These are phyloP conservation scores for Amniculicola lignicola DNA, from an alignment of 495 filamentous ascomycete genomes.

Conservation along the genomic window DNA sequence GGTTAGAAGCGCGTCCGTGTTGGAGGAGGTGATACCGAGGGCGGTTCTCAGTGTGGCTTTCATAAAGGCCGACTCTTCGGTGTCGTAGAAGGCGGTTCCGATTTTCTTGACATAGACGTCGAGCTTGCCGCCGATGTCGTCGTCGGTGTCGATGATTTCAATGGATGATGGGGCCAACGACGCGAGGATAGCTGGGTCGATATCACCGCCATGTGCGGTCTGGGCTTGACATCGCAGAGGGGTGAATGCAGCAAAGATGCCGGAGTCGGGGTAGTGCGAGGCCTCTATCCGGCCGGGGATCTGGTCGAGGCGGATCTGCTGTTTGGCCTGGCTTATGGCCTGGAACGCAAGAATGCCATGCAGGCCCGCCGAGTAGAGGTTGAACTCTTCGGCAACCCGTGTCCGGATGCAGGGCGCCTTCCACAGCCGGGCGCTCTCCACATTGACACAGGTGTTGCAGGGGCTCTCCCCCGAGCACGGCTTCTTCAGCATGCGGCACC, in stretches of 20 bases:
- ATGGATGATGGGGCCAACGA: constrained; percentile 12
- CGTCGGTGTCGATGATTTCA: constrained; percentile 50
- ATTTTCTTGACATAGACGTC: constrained; percentile 69
- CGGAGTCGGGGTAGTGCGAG: constrained; percentile 62
- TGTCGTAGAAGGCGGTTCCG: constrained; percentile 58
- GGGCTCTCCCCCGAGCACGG: constrained; percentile 78
- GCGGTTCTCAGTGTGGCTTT: constrained; percentile 62
- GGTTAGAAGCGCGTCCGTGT: constrained; percentile 62
- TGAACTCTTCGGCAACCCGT: constrained; percentile 68
- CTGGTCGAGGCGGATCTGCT: constrained; percentile 54
- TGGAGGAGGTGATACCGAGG: constrained; percentile 48
- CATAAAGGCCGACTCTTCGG: constrained; percentile 67
- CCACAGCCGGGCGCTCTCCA: constrained; percentile 77
- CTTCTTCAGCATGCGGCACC: constrained; percentile 84
- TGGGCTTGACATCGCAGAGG: constrained; percentile 46
- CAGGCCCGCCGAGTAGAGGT: constrained; percentile 47
- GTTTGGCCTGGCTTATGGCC: constrained; percentile 59
- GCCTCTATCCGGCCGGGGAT: constrained; percentile 63
- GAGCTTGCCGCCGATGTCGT: constrained; percentile 64
- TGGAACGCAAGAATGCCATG: constrained; percentile 67
- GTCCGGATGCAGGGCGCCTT: constrained; percentile 74
- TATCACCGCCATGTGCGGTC: constrained; percentile 42
- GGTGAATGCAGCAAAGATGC: constrained; percentile 51
- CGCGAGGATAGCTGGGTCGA: constrained; percentile 32
- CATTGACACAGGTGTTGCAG: constrained; percentile 74